Conservation (phyloP, 768 basidiomycete genomes). For the Boletus rufocinnamomeus region DNA sequence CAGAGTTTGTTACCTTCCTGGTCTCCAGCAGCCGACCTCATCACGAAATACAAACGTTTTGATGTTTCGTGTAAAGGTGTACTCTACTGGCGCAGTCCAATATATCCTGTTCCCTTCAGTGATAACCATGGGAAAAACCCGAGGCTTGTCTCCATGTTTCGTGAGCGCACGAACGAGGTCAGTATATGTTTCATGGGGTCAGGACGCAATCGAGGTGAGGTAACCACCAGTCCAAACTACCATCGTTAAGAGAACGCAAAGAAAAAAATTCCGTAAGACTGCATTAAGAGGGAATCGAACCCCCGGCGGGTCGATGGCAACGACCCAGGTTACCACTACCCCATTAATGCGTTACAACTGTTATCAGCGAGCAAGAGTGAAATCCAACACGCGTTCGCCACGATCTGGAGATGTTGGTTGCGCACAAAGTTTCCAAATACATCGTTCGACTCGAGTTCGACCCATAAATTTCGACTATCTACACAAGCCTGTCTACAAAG, state of each 20-base stretch:
- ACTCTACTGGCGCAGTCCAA: neutral
- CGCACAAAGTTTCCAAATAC: no score
- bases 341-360: constrained; percentile 47
- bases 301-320: constrained; percentile 84
- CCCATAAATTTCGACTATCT: no score
- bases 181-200: neutral
- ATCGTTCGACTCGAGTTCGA: no score
- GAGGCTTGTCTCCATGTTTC: neutral
- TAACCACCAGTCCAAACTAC: neutral
- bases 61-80: neutral
- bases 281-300: constrained; percentile 65
- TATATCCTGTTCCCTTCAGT: constrained; percentile 1
- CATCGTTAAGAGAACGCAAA: neutral
- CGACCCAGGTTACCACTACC: constrained; percentile 69
- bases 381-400: no score
- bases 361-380: neutral
- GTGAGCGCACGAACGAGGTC: neutral
- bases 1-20: neutral
- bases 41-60: neutral
- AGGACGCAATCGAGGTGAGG: neutral
- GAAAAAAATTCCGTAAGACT: neutral
- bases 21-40: neutral
- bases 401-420: no score
- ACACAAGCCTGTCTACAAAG: no score
- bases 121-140: neutral